These are phyloP conservation scores for Pseudogymnoascus pannorum DNA, from an alignment of 2,329 filamentous ascomycete species.

Conservation along the genomic window DNA sequence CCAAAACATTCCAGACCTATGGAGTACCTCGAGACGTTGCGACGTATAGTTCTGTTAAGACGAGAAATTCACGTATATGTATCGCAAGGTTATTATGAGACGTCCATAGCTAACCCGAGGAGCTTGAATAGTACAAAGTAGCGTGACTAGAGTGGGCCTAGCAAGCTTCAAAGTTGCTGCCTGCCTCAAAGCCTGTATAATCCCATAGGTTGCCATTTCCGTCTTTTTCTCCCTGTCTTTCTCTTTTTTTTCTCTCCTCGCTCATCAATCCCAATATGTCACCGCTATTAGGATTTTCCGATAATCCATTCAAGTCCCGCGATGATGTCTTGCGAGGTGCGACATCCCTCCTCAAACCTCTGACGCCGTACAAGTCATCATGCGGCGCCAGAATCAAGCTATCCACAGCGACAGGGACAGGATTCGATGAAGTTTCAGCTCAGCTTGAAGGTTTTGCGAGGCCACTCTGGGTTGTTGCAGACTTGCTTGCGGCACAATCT, in stretches of 20 bases:
- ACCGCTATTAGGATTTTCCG: slow-evolving; percentile 33
- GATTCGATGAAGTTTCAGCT: slow-evolving; percentile 39
- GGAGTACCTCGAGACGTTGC: neutral
- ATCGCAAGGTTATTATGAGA: neutral
- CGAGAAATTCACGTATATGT: neutral
- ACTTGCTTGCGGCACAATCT: slow-evolving; percentile 13
- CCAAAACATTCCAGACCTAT: neutral
- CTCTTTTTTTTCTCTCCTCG: neutral
- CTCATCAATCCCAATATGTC: slow-evolving; percentile 28
- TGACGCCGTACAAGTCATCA: slow-evolving; percentile 28
- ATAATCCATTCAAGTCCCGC: slow-evolving; percentile 33
- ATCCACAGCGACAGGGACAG: slow-evolving; percentile 32
- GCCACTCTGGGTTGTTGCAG: slow-evolving; percentile 23
- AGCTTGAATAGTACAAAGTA: neutral
- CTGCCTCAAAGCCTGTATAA: too few relatives aligned
- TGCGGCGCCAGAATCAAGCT: slow-evolving; percentile 32
- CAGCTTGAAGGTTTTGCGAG: slow-evolving; percentile 39
- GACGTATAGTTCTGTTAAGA: neutral
- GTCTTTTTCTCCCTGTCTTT: neutral
- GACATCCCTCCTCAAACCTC: slow-evolving; percentile 26
- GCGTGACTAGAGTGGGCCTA: neutral
- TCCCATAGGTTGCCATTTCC: neutral
- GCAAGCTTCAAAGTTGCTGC: neutral
- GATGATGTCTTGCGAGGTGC: slow-evolving; percentile 32
- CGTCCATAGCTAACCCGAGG: neutral